Conservation (phyloP, 805 yeast species). For the Yarrowia sp. region DNA sequence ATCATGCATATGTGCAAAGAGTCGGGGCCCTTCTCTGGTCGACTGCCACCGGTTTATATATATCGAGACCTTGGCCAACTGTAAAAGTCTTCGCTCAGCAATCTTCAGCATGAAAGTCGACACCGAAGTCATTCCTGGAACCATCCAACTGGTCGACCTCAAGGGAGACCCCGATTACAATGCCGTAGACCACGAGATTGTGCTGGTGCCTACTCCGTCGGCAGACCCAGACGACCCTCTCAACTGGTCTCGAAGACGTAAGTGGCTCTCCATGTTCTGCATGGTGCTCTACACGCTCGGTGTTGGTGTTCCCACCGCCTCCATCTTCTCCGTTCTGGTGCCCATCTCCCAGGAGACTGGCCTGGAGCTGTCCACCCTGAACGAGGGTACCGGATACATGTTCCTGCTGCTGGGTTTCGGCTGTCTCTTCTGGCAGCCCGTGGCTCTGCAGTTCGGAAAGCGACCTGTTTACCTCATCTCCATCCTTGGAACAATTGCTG, state of each 20-base stretch:
- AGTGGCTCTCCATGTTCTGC: conserved; percentile 45
- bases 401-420: conserved; percentile 54
- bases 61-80: background rate
- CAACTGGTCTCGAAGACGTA: conserved; percentile 56
- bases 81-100: background rate
- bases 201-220: conserved; percentile 64
- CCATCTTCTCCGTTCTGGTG: conserved; percentile 46
- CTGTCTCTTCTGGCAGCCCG: conserved; percentile 51
- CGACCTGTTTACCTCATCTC: conserved; percentile 47
- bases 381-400: conserved; percentile 50
- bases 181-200: conserved; percentile 36
- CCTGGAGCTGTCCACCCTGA: conserved; percentile 44
- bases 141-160: conserved; percentile 16
- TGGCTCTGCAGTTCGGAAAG: conserved; percentile 51
- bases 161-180: conserved; percentile 21
- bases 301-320: conserved; percentile 51
- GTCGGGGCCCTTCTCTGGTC: background rate
- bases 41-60: background rate
- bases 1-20: background rate
- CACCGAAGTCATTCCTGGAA: conserved; percentile 14
- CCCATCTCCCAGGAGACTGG: conserved; percentile 41
- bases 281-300: conserved; percentile 44
- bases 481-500: conserved; percentile 42
- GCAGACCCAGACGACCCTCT: conserved; percentile 70
- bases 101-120: conserved; percentile 2